Evolutionary conservation across 2,329 filamentous ascomycete species (phyloP), one percentile per base, ranked within the genome.

Genomic region (Pestalotiopsis sp.): DNA sequence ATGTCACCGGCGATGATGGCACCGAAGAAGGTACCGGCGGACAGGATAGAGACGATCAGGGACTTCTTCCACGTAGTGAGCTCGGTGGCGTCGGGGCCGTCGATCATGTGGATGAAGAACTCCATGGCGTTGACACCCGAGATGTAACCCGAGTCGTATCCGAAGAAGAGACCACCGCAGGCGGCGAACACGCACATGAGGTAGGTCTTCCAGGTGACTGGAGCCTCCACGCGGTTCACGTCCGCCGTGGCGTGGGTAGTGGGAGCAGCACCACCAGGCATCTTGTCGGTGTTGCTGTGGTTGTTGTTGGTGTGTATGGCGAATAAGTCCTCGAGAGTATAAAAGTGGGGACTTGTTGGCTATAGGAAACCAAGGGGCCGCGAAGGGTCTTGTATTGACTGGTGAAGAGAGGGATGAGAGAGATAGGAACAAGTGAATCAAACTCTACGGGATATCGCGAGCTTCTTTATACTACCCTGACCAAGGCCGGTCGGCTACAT

Each of bases 1-100:
- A 95, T 78, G 78, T 94, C 92, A 85, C 93, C 93, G 68, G 91
- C 92, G 70, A 93, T 89, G 73, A 95, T 77, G 68, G 93, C 91
- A 78, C 93, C 90, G 70, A 94, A 92, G 86, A 95, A 95, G 75
- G 92, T 94, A 80, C 90, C 89, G 77, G 86, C 88, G 45, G 93
- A 95, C 67, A 95, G 88, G 74, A 95, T 94, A 23, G 92, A 93
- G 77, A 90, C 90, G 77, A 94, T 89, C 56, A 89, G 84, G 6
- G 87, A 88, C 69, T 80, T 80, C 77, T 88, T 75, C 71, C 79
- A 78, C 57, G 84, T 79, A 49, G 71, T 73, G 40, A 89, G 75
- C 7, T 69, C 70, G 0, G 70, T 73, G 38, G 73, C 75, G 61
- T 73, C 78, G 36, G 76, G 70, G 69, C 84, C 76, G 60, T 78